These are phyloP conservation scores for Cantharellus cinnabarinus DNA, from an alignment of 768 basidiomycete genomes.

Conservation along the genomic window DNA sequence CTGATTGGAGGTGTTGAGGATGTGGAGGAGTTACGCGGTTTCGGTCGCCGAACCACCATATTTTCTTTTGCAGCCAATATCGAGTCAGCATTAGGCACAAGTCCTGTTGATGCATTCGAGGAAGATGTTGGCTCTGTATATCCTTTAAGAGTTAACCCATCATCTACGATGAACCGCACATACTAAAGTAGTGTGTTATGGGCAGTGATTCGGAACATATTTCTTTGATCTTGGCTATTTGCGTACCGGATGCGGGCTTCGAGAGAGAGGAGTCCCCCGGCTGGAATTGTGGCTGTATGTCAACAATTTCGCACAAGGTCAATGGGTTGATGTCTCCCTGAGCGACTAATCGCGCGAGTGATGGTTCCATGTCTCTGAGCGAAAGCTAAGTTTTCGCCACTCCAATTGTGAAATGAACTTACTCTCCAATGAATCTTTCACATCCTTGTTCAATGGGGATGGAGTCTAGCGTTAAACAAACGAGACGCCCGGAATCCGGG, in stretches of 20 bases:
- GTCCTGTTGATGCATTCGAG: neutral
- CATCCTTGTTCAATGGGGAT: constrained; percentile 28
- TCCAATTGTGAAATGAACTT: constrained; percentile 10
- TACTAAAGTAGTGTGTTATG: neutral
- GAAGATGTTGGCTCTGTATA: neutral
- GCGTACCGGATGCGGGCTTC: neutral
- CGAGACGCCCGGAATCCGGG: constrained; percentile 40
- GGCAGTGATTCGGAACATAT: neutral
- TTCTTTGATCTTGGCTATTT: neutral
- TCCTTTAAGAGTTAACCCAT: neutral
- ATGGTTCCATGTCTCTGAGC: constrained; percentile 39
- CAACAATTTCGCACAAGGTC: constrained; percentile 45
- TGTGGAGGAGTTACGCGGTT: too few species aligned
- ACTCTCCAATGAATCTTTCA: constrained; percentile 62
- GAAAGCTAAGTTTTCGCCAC: neutral
- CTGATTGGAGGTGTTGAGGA: too few species aligned
- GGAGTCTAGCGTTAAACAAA: constrained; percentile 45
- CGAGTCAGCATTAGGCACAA: neutral
- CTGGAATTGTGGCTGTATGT: constrained; percentile 52
- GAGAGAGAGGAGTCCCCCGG: constrained; percentile 9
- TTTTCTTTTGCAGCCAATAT: too few species aligned
- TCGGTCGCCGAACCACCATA: too few species aligned
- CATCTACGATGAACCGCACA: neutral
- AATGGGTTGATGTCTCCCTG: constrained; percentile 52
- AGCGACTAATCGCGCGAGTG: constrained; percentile 45